These are phyloP conservation scores for Lodderomyces theae DNA, from an alignment of 1,139 yeast genomes.

Conservation along the genomic window DNA sequence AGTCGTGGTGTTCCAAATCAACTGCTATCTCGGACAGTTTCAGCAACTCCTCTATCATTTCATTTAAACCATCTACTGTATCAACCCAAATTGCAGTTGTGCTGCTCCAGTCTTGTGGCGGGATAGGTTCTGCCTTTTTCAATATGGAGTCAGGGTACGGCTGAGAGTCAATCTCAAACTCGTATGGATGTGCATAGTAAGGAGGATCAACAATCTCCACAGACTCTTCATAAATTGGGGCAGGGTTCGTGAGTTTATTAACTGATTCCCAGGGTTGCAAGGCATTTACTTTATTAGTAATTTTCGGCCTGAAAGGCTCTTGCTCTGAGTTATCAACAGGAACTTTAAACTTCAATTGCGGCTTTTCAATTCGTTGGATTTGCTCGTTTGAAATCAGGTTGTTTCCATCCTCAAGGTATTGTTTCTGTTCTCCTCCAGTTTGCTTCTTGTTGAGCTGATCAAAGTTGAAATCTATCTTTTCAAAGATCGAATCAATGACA, in stretches of 20 bases:
- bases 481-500: conserved; percentile 68
- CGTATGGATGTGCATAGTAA: conserved; percentile 81
- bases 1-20: conserved; percentile 97
- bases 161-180: conserved; percentile 65
- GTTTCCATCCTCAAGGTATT: conserved; percentile 14
- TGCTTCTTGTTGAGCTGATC: conserved; percentile 30
- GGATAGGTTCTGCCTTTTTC: conserved; percentile 47
- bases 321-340: conserved; percentile 67
- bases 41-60: conserved; percentile 55
- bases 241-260: conserved; percentile 28
- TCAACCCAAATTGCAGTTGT: conserved; percentile 74
- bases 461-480: conserved; percentile 63
- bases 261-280: conserved; percentile 51
- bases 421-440: conserved; percentile 7
- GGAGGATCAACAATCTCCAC: conserved; percentile 46
- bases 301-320: conserved; percentile 73
- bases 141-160: conserved; percentile 66
- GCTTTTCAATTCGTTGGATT: conserved; percentile 55
- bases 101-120: conserved; percentile 62
- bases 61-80: conserved; percentile 45
- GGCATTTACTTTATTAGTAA: conserved; percentile 71
- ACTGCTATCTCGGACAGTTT: conserved; percentile 71
- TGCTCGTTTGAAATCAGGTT: conserved; percentile 17
- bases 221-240: conserved; percentile 29
- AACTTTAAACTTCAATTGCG: conserved; percentile 61